A percentile compares a stretch with the other conserved stretches of the same genome.
These are phyloP conservation scores for Tricholomella constricta DNA, from an alignment of 768 basidiomycete species.

Conservation along the genomic window DNA sequence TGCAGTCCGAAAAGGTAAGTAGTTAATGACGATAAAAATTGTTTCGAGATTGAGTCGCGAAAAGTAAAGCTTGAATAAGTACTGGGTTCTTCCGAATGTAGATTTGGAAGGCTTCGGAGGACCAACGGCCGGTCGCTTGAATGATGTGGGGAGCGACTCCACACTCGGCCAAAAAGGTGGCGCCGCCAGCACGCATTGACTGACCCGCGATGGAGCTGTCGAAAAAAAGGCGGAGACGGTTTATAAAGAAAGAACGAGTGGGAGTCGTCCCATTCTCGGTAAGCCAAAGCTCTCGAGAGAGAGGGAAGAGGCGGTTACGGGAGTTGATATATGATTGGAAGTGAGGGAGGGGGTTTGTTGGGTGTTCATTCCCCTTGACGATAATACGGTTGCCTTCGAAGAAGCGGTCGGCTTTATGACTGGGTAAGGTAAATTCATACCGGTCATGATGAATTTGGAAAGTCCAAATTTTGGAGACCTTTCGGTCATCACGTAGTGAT, in stretches of 20 bases:
- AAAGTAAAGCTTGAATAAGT: too few species aligned
- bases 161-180: conserved; percentile 29
- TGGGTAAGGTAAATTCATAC: conserved; percentile 11
- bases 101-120: conserved; percentile 26
- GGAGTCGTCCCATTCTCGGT: conserved; percentile 6
- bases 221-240: conserved; percentile 8
- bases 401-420: conserved; percentile 24
- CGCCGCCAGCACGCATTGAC: conserved; percentile 39
- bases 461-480: not conserved
- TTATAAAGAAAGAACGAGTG: conserved; percentile 19
- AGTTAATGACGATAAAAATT: too few species aligned
- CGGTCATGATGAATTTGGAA: not conserved
- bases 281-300: conserved; percentile 18
- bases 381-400: conserved; percentile 22
- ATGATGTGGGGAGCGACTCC: conserved; percentile 31
- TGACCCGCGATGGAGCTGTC: conserved; percentile 31
- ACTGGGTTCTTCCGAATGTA: conserved; percentile 28
- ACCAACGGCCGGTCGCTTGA: conserved; percentile 36
- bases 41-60: too few species aligned
- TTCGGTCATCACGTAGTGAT: conserved; percentile 1
- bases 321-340: not conserved
- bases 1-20: too few species aligned
- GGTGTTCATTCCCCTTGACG: not conserved
- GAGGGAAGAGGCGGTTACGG: conserved; percentile 4
- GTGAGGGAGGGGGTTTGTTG: not conserved